phyloP scores from a whole-genome alignment of 495 filamentous ascomycete genomes.

The Poronia punctata region DNA sequence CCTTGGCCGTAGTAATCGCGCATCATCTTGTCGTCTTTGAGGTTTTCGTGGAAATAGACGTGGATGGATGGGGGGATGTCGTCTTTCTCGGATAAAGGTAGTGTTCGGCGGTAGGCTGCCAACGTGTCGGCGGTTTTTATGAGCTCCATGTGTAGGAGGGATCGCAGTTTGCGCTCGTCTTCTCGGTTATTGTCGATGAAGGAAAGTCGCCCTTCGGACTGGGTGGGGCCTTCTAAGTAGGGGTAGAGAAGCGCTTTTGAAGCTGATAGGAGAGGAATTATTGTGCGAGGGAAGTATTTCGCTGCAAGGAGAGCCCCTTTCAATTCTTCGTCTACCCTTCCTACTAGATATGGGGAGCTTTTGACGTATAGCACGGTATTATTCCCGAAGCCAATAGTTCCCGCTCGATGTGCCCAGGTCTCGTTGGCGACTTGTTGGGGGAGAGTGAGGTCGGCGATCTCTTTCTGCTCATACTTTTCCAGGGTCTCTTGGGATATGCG shows the following conservation, averaged over 20 bases:
- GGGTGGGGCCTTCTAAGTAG: background rate
- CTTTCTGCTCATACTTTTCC: too few relatives aligned
- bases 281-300: background rate
- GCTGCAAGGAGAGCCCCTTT: background rate
- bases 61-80: background rate
- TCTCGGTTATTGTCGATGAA: background rate
- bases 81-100: background rate
- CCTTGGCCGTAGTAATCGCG: background rate
- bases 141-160: background rate
- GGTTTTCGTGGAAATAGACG: background rate
- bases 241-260: constrained; percentile 3
- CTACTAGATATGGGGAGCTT: background rate
- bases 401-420: background rate
- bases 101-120: background rate
- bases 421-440: constrained; percentile 1
- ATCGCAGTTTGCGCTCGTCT: background rate
- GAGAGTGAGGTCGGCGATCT: too few relatives aligned
- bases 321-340: background rate
- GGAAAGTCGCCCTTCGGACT: background rate
- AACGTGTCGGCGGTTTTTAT: constrained; percentile 1
- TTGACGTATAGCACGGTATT: constrained; percentile 1
- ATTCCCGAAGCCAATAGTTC: background rate
- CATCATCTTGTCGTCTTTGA: background rate
- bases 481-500: too few relatives aligned
- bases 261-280: background rate